Base-by-base conservation (phyloP, 2,329 filamentous ascomycete species). In the Mycosphaerelloides madeirae region DNA sequence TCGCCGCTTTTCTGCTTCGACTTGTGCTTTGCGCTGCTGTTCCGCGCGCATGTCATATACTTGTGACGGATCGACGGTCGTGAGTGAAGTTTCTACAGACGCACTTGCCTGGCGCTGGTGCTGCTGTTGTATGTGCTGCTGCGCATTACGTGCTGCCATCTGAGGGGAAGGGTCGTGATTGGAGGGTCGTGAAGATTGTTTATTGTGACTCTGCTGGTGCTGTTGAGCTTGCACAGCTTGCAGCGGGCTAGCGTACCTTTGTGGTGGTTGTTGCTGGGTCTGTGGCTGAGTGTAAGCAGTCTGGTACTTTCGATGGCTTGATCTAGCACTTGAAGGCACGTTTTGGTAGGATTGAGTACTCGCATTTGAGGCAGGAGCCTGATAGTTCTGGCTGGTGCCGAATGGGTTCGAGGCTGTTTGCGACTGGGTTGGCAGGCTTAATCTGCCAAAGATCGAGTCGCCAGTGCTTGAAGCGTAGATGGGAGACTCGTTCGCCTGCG, bases 1-100 rank as follows among this genome's bases (percentile, higher is more conserved):
- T 16, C 55, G 54, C 35, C 54, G 49, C 43, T 52, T 55, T 31
- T 65, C 63, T 1, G 57, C 58, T 38, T 64, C 60, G 31, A 57
- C 54, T 18, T 53, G 52, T 3, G 58, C 59, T 53, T 70, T 67
- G 29, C 72, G 62, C 48, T 73, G 67, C 38, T 73, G 68, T 46
- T 74, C 70, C 3, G 70, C 70, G 60, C 71, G 76, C 2, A 73
- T 73, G 46, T 78, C 73, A 48, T 78, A 78, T 2, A 78, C 72
- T 36, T 74, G 71, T 35, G 65, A 74, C 2, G 76, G 75, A 56
- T 78, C 72, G 15, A 78, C 72, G 1, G 74, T 77, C 3, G 59
- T 67, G 3, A 68, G 65, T 15, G 63, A 50, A 40, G 66, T 45
- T 42, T 58, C 57, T 6, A 57, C 58, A 13, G 62, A 59, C 11